phyloP scores from a whole-genome alignment of 2,329 filamentous ascomycete genomes.

The Talaromyces sp. region DNA sequence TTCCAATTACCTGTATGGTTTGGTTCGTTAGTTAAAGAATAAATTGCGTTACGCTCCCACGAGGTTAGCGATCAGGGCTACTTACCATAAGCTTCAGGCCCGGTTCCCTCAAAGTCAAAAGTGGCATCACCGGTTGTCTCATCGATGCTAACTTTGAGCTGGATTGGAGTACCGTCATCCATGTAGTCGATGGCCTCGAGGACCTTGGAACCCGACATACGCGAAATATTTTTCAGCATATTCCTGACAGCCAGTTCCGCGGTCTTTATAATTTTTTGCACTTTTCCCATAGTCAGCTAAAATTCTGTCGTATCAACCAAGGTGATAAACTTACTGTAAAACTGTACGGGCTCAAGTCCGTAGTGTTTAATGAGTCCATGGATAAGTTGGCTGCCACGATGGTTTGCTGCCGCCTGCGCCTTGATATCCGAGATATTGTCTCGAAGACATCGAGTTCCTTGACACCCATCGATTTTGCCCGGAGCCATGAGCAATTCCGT shows the following conservation, averaged over 20 bases:
- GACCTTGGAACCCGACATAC: background rate
- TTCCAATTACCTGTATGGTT: slow-evolving; percentile 6
- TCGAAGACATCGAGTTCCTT: slow-evolving; percentile 21
- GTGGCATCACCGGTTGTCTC: background rate
- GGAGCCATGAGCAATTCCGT: slow-evolving; percentile 24
- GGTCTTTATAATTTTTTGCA: slow-evolving; percentile 1
- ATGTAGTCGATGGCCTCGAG: slow-evolving; percentile 5
- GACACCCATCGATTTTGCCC: slow-evolving; percentile 10
- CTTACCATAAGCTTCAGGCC: slow-evolving; percentile 6
- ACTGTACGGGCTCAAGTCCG: slow-evolving; percentile 28
- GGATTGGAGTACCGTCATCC: slow-evolving; percentile 6
- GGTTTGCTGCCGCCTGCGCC: slow-evolving; percentile 41
- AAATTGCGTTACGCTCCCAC: too few species aligned
- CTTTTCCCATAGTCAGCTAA: background rate
- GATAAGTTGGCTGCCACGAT: slow-evolving; percentile 35
- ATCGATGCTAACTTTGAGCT: background rate
- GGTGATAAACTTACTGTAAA: slow-evolving; percentile 25
- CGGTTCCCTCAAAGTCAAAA: slow-evolving; percentile 6
- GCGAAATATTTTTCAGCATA: background rate
- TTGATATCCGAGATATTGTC: slow-evolving; percentile 45
- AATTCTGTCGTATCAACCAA: background rate
- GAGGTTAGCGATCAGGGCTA: too few species aligned
- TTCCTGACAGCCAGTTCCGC: slow-evolving; percentile 1
- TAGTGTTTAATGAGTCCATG: slow-evolving; percentile 31
- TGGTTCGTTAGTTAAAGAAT: background rate